Evolutionary conservation across 2,329 filamentous ascomycete species (phyloP), one percentile per base, ranked within the genome.

Genomic region (Alternaria sp.): DNA sequence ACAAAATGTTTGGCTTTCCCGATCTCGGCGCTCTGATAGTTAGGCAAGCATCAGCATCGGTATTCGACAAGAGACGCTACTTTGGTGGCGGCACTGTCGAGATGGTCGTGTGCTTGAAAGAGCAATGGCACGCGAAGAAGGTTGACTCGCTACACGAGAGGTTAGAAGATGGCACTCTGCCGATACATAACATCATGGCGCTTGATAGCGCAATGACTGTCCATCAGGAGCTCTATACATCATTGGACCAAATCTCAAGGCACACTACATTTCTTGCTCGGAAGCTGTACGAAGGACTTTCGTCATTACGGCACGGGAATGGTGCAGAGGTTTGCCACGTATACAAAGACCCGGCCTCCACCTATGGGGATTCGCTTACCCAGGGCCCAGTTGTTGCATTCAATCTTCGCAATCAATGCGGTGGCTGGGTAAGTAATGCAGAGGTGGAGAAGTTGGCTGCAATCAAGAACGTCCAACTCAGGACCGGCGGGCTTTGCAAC

Each of bases 1-100:
- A 97, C 81, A 99, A 98, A 78, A 94, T 97, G n/a, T 98, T 98
- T 77, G 94, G 95, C 1, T 97, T 97, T 66, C 94, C 94, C 0
- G 92, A 98, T 74, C 83, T 98, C 2, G 94, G 94, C 2, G 93
- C 90, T 1, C 80, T 99, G 59, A 88, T 98, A 30, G 88, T 98
- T 12, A 88, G 91, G 43, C 93, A 92, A 68, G 84, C 87, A 32
- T 87, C 91, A 12, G 87, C 86, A 7, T 77, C 84, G 40, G 74
- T 90, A 3, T 89, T 97, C 48, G 81, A 86, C 32, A 82, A 83
- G 43, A 87, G 93, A 61, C 89, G 83, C 63, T 99, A 96, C 72
- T 99, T 99, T 79, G 94, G 94, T 6, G 95, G 94, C 7, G 95
- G 95, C 4, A 98, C 94, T 0, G 94, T 97, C 0, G 93, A 97